Base-by-base conservation (phyloP, 768 basidiomycete species). In the Suillus subalutaceus region DNA sequence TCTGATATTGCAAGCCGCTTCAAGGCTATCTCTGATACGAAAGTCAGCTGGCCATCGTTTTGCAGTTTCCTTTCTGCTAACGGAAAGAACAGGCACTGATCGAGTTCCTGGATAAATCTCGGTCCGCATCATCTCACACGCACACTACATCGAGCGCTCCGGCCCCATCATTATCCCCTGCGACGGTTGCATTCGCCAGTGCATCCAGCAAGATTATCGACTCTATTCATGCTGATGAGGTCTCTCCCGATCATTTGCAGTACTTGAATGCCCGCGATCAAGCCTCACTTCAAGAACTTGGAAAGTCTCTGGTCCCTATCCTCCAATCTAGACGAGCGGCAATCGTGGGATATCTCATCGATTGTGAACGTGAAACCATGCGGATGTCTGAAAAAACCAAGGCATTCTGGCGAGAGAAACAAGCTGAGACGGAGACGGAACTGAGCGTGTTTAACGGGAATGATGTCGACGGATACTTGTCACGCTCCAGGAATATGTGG, bases 81-180 rank as follows among this genome's bases (percentile, higher is more conserved):
- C 48, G 38, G 46, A 46, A 56, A 38, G 46, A 15, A 8, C 69
- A 95, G 93, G 79, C 84, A 37, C 90, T 94, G 68, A 82, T 91
- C 61, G 87, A 90, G 65, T 93, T 95, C 74, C 81, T 96, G 55
- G 94, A 95, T 79, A 90, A 89, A 74, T 93, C 93, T 16, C 87
- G 94, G 56, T 92, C 88, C 1, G 77, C 85, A 16, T 77, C 82
- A 64, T 92, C 91, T 10, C 85, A 81, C 53, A 89, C 90, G 5
- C 85, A 88, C 69, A 89, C 92, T 6, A 90, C 88, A 3, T 91
- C 91, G 0, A 73, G 79, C 15, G 86, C 89, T 1, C 93, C 94
- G 0, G 91, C 93, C 1, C 92, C 93, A 0, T 80, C 86, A 0
- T 80, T 96, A 30, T 82, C 90, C 20, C 93, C 94, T 1, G 93